phyloP scores from a whole-genome alignment of 208 protist species.

The Leishmania gerbilli region DNA sequence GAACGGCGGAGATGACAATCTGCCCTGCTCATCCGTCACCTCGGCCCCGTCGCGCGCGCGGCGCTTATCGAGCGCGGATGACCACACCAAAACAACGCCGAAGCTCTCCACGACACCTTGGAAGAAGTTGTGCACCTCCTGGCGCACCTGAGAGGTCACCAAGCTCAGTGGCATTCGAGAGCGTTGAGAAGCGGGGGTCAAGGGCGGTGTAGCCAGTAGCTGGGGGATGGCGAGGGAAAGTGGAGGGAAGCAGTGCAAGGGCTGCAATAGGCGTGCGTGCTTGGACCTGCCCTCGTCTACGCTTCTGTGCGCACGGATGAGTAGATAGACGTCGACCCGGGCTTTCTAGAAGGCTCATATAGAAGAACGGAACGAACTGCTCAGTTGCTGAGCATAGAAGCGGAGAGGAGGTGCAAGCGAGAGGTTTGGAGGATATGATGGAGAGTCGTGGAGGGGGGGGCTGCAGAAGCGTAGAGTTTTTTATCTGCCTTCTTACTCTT shows the following conservation, averaged over 20 bases:
- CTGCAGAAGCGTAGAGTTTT: not conserved
- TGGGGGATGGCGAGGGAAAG: not conserved
- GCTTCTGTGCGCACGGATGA: not conserved
- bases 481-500: not conserved
- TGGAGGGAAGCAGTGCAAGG: not conserved
- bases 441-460: not conserved
- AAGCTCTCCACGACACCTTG: slow-evolving; percentile 35
- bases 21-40: not conserved
- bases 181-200: not conserved
- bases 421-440: not conserved
- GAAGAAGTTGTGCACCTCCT: slow-evolving; percentile 24
- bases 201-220: not conserved
- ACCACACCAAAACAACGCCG: slow-evolving; percentile 10
- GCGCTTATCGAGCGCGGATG: not conserved
- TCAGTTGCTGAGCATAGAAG: not conserved
- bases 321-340: not conserved
- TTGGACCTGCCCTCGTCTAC: not conserved
- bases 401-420: not conserved
- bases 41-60: not conserved
- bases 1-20: not conserved
- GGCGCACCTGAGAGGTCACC: slow-evolving; percentile 7
- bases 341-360: not conserved
- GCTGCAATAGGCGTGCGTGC: not conserved
- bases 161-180: not conserved
- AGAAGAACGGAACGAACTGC: not conserved